A percentile compares a stretch with the other conserved stretches of the same genome.
phyloP scores from a whole-genome alignment of 768 basidiomycete species.

The Suillus plorans region DNA sequence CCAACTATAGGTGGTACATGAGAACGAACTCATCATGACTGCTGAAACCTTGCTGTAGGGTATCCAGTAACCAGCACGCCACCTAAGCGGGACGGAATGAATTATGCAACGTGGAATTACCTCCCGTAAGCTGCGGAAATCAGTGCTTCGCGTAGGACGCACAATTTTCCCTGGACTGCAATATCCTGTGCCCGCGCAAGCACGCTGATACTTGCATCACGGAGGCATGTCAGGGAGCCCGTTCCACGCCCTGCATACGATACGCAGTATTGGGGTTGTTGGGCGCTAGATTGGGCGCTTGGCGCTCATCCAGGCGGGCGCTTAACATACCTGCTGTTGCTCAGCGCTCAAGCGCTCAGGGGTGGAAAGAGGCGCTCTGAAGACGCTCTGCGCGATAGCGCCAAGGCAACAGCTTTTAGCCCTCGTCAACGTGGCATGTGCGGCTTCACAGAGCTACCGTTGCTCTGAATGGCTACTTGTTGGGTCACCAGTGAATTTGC shows the following conservation, averaged over 20 bases:
- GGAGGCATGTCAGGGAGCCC: constrained; percentile 43
- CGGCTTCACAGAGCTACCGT: constrained; percentile 53
- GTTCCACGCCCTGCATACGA: constrained; percentile 48
- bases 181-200: constrained; percentile 57
- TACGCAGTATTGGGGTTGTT: constrained; percentile 50
- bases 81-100: constrained; percentile 53
- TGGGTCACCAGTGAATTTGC: constrained; percentile 40
- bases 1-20: constrained; percentile 60
- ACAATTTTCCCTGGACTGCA: constrained; percentile 41
- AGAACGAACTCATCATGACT: constrained; percentile 41
- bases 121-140: constrained; percentile 4
- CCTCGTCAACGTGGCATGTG: constrained; percentile 44
- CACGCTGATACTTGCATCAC: constrained; percentile 49
- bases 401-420: constrained; percentile 43
- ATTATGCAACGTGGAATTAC: constrained; percentile 43
- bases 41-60: constrained; percentile 35
- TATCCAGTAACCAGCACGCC: constrained; percentile 49
- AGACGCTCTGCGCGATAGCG: constrained; percentile 66
- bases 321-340: constrained; percentile 46
- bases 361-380: constrained; percentile 47
- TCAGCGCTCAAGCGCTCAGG: constrained; percentile 50
- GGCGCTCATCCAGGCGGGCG: constrained; percentile 2
- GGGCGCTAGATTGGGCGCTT: not conserved
- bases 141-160: constrained; percentile 17
- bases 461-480: constrained; percentile 53